Evolutionary conservation across 345 rosid species (phyloP).

Genomic region (Excoecaria cochinchinensis): DNA sequence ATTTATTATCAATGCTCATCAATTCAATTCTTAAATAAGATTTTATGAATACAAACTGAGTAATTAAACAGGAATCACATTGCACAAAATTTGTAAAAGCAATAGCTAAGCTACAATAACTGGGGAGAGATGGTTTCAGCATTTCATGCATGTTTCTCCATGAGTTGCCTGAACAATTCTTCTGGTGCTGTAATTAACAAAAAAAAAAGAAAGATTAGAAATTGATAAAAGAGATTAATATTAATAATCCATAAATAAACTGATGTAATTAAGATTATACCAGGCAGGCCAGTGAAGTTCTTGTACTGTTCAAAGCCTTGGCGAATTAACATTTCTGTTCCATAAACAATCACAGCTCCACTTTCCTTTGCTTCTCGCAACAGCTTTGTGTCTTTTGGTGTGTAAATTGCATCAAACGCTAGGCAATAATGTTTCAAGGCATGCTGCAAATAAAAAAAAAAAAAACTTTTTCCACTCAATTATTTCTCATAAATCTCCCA

Average conservation of each 20-base stretch:
- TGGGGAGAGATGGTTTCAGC: neutral
- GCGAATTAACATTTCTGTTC: conserved; percentile 55
- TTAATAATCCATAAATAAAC: neutral
- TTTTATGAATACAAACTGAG: conserved; percentile 4
- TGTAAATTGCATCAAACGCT: conserved; percentile 59
- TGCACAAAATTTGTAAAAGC: neutral
- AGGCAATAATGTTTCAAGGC: conserved; percentile 48
- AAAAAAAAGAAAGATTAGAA: neutral
- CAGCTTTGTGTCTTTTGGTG: conserved; percentile 56
- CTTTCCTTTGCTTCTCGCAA: conserved; percentile 50
- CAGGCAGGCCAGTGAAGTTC: conserved; percentile 57
- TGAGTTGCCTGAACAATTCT: conserved; percentile 44
- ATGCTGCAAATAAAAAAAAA: conserved; percentile 26
- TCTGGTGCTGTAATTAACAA: conserved; percentile 40
- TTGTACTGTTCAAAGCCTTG: conserved; percentile 57
- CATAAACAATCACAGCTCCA: conserved; percentile 48
- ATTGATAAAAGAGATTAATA: neutral
- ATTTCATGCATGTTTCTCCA: conserved; percentile 45
- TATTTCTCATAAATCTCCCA: too few species aligned
- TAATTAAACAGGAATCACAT: neutral
- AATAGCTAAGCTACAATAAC: neutral
- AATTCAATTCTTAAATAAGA: neutral
- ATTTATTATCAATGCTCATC: neutral
- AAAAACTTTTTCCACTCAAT: too few species aligned
- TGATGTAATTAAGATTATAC: conserved; percentile 22